These are phyloP conservation scores for Tillandsia fasciculata DNA, from an alignment of 176 grass and related monocot species.

Conservation along the genomic window DNA sequence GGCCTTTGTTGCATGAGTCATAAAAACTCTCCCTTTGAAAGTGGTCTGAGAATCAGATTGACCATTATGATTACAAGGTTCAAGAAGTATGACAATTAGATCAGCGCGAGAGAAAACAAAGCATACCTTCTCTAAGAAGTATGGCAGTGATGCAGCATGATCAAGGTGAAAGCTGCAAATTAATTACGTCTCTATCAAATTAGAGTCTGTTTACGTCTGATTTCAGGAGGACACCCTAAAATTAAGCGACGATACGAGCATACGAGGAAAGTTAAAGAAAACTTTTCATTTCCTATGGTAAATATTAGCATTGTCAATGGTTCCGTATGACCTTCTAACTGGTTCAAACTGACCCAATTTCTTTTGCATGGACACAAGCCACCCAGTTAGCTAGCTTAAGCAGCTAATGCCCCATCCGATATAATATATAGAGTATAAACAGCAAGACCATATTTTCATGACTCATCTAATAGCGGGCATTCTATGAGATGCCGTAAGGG, in stretches of 20 bases:
- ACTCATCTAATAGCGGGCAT: not conserved
- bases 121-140: slow-evolving; percentile 88
- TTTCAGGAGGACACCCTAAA: too few relatives aligned
- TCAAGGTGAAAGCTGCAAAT: slow-evolving; percentile 85
- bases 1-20: slow-evolving; percentile 95
- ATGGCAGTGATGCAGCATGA: slow-evolving; percentile 86
- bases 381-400: too few relatives aligned
- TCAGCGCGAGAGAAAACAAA: not conserved
- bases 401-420: not conserved
- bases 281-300: too few relatives aligned
- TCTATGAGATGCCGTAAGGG: not conserved
- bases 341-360: too few relatives aligned
- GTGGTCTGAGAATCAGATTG: slow-evolving; percentile 49
- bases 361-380: too few relatives aligned
- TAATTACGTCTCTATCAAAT: not conserved
- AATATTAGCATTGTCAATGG: too few relatives aligned
- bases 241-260: too few relatives aligned
- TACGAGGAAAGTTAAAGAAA: too few relatives aligned
- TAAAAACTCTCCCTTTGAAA: slow-evolving; percentile 82
- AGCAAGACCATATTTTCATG: not conserved
- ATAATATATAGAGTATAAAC: not conserved
- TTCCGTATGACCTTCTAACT: too few relatives aligned
- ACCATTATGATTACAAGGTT: not conserved
- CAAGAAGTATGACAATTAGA: not conserved
- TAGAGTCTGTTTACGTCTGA: not conserved